Evolutionary conservation across 2,329 filamentous ascomycete genomes (phyloP), one percentile per base, ranked within the genome.

Genomic region (Cordyceps militaris): DNA sequence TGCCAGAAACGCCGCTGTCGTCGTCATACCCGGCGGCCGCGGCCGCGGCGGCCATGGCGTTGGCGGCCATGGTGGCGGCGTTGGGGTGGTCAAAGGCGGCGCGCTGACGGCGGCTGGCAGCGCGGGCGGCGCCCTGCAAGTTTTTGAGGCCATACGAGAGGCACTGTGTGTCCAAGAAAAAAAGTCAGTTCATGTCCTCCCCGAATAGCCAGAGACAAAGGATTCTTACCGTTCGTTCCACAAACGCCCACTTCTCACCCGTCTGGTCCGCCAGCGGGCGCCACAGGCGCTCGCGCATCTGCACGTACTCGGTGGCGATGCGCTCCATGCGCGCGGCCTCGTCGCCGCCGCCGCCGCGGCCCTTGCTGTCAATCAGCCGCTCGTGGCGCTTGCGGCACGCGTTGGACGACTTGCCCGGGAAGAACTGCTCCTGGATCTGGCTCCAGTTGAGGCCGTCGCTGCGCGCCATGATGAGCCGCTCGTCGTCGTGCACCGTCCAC

Each of bases 341-440:
- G 86, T 89, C 94, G 66, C 92, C 87, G 65, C 90, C 86, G 49
- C 85, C 34, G 8, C 14, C 34, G 34, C 34, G 82, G 59, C 85
- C 84, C 68, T 79, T 80, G 63, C 86, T 84, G 73, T 93, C 88
- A 79, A 93, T 86, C 63, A 96, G 75, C 42, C 91, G 81, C 73
- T 96, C 91, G 66, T 95, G 90, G 57, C 91, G 84, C 75, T 96
- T 96, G 62, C 91, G 88, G 73, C 91, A 96, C 19, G 91, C 91
- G 69, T 94, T 94, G 59, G 87, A 76, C 9, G 83, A 84, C 76
- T 96, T 96, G 69, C 74, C 79, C 1, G 86, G 87, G 69, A 96
- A 96, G 72, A 90, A 84, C 61, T 80, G 82, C 61, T 79, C 78
- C 65, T 91, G 86, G 67, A 95, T 94, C 65, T 89, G 86, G 56